Base-by-base conservation (phyloP, 257 asterid genomes). In the Scutellaria barbata region DNA sequence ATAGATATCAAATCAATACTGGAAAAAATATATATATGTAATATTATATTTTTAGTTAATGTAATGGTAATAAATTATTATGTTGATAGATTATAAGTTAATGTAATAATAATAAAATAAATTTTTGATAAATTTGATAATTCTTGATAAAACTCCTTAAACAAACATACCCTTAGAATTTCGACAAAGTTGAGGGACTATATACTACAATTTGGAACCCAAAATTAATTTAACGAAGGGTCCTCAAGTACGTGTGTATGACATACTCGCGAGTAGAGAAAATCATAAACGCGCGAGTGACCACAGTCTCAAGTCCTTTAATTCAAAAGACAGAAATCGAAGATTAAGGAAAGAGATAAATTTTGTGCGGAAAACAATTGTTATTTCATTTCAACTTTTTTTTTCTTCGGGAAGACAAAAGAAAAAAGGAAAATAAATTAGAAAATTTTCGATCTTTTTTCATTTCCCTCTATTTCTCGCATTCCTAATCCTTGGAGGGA, bases 401-500 rank as follows among this genome's bases (percentile, higher is more conserved):
- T 51, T 78, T 74, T 56, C 72, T 81, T 80, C 83, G 72, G 74
- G 56, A 47, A 51, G 35, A 76, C 25, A 66, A 79, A 75, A 45
- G 61, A 71, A 66, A 42, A 53, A 66, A 64, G 55, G 1, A 41
- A 62, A 72, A 39, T 5, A 71, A 62, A 63, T 77, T 70, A 66
- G 12, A 59, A 71, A 82, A 52, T 20, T 66, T 77, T 79, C 78
- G 71, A 73, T 79, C 80, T 80, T 79, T 79, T 85, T 85, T 81
- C 83, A 41, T 79, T 83, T 84, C 80, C 77, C 78, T 76, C 74
- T 77, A 57, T 76, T 76, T 58, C 53, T 16, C 53, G 69, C 52
- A 72, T 68, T 78, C 58, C 77, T 84, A 83, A 79, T 85, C 93
- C 75, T 81, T 78, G 92, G 90, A 81, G 96, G 89, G 93, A 87